These are phyloP conservation scores for Neotropicomus parvogracilis DNA, from an alignment of 1,284 basidiomycete species.

Conservation along the genomic window DNA sequence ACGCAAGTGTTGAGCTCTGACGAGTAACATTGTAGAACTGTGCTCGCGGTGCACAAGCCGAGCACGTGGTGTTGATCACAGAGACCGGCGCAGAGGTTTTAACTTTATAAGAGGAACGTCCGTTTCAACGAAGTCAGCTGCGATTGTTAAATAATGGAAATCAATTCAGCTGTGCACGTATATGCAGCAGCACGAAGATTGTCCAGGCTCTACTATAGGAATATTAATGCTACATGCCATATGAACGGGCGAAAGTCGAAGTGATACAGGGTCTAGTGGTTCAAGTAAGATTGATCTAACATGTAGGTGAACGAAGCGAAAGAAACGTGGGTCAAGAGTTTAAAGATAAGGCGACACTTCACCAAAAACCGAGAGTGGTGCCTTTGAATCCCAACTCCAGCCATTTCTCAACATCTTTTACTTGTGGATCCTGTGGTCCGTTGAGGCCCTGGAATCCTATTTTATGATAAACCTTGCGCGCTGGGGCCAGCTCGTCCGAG, in stretches of 20 bases:
- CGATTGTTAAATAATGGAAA: no score
- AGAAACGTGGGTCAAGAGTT: background rate
- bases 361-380: slow-evolving; percentile 21
- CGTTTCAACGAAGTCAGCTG: no score
- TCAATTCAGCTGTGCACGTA: background rate
- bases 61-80: slow-evolving; percentile 85
- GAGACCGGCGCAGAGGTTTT: slow-evolving; percentile 65
- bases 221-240: slow-evolving; percentile 12
- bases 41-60: slow-evolving; percentile 78
- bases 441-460: slow-evolving; percentile 25
- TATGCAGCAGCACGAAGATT: background rate
- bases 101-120: slow-evolving; percentile 38
- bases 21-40: slow-evolving; percentile 37
- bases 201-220: background rate
- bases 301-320: no score
- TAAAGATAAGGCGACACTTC: background rate
- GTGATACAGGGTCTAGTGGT: background rate
- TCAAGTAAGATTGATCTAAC: background rate
- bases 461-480: slow-evolving; percentile 24
- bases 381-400: slow-evolving; percentile 19
- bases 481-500: slow-evolving; percentile 15
- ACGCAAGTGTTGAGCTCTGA: background rate
- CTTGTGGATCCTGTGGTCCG: slow-evolving; percentile 7
- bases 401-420: slow-evolving; percentile 22
- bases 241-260: background rate